Percentiles rank a stretch among this genome's conserved stretches.
Conservation (phyloP, 2,329 filamentous ascomycete genomes). For the Phyllosticta ampelicida region DNA sequence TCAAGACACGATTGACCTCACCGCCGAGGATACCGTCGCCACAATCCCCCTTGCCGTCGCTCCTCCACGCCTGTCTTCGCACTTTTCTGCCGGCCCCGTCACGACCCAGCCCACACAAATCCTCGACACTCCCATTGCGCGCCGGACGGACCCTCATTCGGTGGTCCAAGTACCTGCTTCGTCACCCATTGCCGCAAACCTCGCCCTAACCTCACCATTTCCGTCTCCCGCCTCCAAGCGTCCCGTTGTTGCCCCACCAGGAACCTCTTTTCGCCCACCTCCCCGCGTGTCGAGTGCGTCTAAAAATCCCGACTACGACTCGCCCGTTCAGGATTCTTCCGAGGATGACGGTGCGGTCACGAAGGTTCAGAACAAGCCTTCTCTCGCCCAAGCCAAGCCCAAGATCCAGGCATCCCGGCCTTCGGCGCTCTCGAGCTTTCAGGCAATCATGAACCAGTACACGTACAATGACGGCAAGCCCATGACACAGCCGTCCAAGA, state of each 20-base stretch:
- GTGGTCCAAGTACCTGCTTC: slow-evolving; percentile 79
- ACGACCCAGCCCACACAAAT: slow-evolving; percentile 52
- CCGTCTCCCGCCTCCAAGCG: slow-evolving; percentile 28
- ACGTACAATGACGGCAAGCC: background rate
- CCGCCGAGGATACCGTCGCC: slow-evolving; percentile 41
- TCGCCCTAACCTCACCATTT: slow-evolving; percentile 28
- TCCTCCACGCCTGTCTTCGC: no score
- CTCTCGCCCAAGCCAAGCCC: slow-evolving; percentile 37
- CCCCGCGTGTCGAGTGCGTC: slow-evolving; percentile 25
- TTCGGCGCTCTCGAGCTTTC: background rate
- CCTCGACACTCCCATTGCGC: slow-evolving; percentile 33
- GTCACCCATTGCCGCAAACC: slow-evolving; percentile 49
- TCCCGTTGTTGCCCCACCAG: slow-evolving; percentile 58
- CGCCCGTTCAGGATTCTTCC: slow-evolving; percentile 29
- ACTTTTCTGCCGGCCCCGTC: no score
- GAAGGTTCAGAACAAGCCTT: slow-evolving; percentile 49
- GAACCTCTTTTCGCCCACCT: slow-evolving; percentile 56
- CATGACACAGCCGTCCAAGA: slow-evolving; percentile 18
- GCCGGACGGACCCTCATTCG: slow-evolving; percentile 21
- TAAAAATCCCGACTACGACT: slow-evolving; percentile 32
- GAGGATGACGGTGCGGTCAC: slow-evolving; percentile 41
- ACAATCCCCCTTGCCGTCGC: slow-evolving; percentile 31
- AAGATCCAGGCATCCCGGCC: background rate
- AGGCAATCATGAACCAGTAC: background rate
- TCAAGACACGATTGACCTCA: slow-evolving; percentile 36